Base-by-base conservation (phyloP, 345 rosid species). In the Salix exigua region DNA sequence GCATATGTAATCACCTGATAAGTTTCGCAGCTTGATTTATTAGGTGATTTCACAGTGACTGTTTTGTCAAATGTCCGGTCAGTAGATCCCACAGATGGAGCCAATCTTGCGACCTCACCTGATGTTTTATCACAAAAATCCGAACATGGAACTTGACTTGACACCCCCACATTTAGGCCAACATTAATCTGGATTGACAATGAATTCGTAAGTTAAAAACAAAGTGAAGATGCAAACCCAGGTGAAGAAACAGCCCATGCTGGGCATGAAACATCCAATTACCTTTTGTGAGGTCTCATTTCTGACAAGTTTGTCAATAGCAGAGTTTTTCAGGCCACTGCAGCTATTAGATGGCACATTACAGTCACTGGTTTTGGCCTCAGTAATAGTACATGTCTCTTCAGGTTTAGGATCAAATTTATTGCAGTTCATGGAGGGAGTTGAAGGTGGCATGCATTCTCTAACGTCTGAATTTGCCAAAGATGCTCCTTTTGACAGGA, bases 271-370 rank as follows among this genome's bases (percentile, higher is more conserved):
- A 79, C 75, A 75, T 50, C 75, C 38, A 80, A 31, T 80, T 81
- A 94, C 95, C 89, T 83, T 80, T 64, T 73, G 79, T 65, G 82
- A 79, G 42, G 77, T 63, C 78, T 74, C 80, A 46, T 51, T 51
- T 40, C 66, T n/a, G 7, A 7, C 75, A 60, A 50, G 80, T 68
- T 76, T 26, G 63, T 73, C 69, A 79, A 68, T 23, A 58, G 76
- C 66, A 66, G 60, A 23, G 51, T 60, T 71, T 55, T 70, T 74
- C 40, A 65, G 33, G 40, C 26, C 69, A 7, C 6, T 79, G 68
- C 73, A 21, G 40, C 37, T 61, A 10, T 71, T 38, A 18, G 76
- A 67, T 30, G 26, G 74, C 64, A 72, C 78, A 31, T 72, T 68
- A 72, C 67, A 53, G 50, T 60, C 66, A 75, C 64, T 70, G 44